Conservation (phyloP, 2,329 filamentous ascomycete species). For the Sphaerulina vaccinii region DNA sequence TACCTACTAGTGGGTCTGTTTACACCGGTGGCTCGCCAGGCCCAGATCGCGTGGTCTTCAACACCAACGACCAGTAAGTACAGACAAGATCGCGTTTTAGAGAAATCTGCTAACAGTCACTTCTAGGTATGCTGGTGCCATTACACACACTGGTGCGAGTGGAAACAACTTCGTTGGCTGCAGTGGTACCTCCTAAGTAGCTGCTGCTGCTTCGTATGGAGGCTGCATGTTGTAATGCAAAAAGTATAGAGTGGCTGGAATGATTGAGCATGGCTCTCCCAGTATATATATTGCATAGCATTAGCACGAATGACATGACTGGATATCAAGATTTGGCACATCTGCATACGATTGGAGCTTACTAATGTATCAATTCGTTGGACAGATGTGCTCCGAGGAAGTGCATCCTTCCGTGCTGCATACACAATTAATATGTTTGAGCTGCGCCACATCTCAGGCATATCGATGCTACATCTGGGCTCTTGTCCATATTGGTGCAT, state of each 20-base stretch:
- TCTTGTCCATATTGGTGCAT: not conserved
- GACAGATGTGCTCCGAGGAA: no score
- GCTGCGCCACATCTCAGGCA: not conserved
- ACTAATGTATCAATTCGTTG: no score
- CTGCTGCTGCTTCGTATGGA: not conserved
- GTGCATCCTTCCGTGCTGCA: no score
- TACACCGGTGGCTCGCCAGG: slow-evolving; percentile 64
- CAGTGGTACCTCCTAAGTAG: slow-evolving; percentile 38
- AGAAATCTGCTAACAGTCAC: no score
- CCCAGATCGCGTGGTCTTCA: slow-evolving; percentile 66
- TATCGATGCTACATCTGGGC: not conserved
- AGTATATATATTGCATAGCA: not conserved
- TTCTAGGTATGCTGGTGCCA: slow-evolving; percentile 63
- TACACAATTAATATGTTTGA: slow-evolving; percentile 11
- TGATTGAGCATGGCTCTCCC: not conserved
- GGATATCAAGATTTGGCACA: no score
- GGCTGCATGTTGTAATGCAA: not conserved
- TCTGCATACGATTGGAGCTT: not conserved
- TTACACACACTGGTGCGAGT: slow-evolving; percentile 69
- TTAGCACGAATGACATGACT: not conserved
- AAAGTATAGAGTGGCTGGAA: not conserved
- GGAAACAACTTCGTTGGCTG: slow-evolving; percentile 70
- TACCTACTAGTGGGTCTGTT: slow-evolving; percentile 37
- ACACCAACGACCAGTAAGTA: no score
- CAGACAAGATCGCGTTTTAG: no score